These are phyloP conservation scores for Bryoerythrophyllum caledonicum DNA, from an alignment of 225 moss, liverwort and hornwort species.

Conservation along the genomic window DNA sequence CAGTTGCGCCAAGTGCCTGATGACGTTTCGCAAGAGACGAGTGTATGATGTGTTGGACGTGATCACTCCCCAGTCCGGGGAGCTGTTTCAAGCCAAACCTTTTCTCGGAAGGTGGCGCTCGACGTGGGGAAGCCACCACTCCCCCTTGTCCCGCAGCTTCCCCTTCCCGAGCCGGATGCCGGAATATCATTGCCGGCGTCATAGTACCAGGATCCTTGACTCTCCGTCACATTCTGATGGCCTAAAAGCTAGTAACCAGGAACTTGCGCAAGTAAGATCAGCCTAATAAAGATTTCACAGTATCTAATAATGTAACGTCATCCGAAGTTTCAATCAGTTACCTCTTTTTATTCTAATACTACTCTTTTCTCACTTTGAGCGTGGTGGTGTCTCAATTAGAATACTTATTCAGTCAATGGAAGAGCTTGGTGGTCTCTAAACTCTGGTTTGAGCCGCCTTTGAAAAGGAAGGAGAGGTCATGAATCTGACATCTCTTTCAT, in stretches of 20 bases:
- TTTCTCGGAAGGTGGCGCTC: constrained; percentile 33
- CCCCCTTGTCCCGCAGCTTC: constrained; percentile 40
- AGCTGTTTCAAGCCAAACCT: constrained; percentile 4
- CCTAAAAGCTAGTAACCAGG: constrained; percentile 11
- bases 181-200: constrained; percentile 25
- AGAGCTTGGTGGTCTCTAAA: too few species aligned
- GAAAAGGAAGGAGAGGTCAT: too few species aligned
- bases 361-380: too few species aligned
- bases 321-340: too few species aligned
- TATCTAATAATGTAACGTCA: neutral
- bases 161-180: constrained; percentile 35
- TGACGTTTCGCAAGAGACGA: constrained; percentile 23
- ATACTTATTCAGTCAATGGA: too few species aligned
- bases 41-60: constrained; percentile 28
- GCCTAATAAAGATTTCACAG: neutral
- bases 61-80: constrained; percentile 10
- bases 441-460: too few species aligned
- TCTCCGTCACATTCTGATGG: constrained; percentile 7
- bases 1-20: constrained; percentile 29
- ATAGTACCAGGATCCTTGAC: constrained; percentile 25
- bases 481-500: neutral
- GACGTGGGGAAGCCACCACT: constrained; percentile 27
- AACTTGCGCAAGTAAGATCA: constrained; percentile 23
- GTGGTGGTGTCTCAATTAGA: too few species aligned
- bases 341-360: too few species aligned